Conservation (phyloP, 306 rosid species). For the Hippophae rhamnoides region DNA sequence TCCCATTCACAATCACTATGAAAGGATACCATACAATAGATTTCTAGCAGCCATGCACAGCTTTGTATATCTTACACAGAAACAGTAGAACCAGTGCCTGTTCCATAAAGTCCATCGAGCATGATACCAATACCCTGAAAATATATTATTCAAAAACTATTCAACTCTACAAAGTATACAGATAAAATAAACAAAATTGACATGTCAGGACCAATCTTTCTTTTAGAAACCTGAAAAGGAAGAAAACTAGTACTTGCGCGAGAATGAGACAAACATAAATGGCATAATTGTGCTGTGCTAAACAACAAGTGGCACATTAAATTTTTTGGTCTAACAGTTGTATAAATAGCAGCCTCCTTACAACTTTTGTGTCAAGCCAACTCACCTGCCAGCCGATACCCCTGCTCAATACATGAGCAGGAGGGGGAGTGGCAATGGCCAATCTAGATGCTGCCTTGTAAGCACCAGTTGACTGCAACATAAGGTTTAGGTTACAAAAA, state of each 20-base stretch:
- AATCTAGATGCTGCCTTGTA: slow-evolving; percentile 86
- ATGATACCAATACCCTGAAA: slow-evolving; percentile 73
- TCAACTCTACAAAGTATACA: neutral
- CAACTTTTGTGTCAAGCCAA: neutral
- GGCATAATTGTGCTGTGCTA: no score
- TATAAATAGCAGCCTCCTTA: no score
- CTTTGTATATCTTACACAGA: slow-evolving; percentile 63
- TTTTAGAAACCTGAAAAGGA: neutral
- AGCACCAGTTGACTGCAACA: slow-evolving; percentile 79
- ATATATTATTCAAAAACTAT: slow-evolving; percentile 1
- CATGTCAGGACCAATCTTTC: neutral
- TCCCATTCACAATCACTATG: slow-evolving; percentile 12
- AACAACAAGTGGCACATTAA: no score
- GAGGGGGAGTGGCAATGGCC: slow-evolving; percentile 98
- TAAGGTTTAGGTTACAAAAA: slow-evolving; percentile 1
- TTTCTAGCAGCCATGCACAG: slow-evolving; percentile 8
- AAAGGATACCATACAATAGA: slow-evolving; percentile 1
- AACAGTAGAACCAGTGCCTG: slow-evolving; percentile 82
- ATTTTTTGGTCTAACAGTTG: no score
- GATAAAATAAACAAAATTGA: neutral
- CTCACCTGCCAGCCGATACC: slow-evolving; percentile 99
- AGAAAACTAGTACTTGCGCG: no score
- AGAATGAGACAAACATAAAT: no score
- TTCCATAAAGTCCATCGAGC: slow-evolving; percentile 88
- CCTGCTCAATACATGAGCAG: slow-evolving; percentile 92